A percentile compares a stretch with the other conserved stretches of the same genome.
These are phyloP conservation scores for Fusarium musae DNA, from an alignment of 2,329 filamentous ascomycete genomes.

Conservation along the genomic window DNA sequence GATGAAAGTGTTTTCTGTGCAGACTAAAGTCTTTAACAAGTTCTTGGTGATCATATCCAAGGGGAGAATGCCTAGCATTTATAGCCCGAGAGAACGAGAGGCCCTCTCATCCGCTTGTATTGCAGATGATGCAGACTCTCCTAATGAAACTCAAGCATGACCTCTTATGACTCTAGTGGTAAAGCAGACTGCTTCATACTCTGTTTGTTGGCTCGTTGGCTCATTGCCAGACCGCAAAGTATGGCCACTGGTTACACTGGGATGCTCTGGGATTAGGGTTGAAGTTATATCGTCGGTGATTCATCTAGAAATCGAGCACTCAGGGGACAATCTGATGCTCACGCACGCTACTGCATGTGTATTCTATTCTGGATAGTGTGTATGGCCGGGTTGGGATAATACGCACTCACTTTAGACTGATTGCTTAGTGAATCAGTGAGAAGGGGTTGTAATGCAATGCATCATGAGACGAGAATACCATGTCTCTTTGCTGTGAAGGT, in stretches of 20 bases:
- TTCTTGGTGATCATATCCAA: background rate
- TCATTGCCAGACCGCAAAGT: background rate
- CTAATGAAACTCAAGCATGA: background rate
- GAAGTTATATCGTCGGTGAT: background rate
- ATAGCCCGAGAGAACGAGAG: background rate
- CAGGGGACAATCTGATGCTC: background rate
- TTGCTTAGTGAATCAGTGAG: background rate
- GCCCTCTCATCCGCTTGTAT: background rate
- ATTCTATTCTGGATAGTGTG: background rate
- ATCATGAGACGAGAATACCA: background rate
- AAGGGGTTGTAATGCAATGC: background rate
- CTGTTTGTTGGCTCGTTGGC: slow-evolving; percentile 1
- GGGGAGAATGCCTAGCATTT: background rate
- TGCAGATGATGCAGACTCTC: background rate
- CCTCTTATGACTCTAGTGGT: background rate
- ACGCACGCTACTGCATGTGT: background rate
- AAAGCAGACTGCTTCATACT: background rate
- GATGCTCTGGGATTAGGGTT: slow-evolving; percentile 1
- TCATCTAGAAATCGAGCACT: background rate
- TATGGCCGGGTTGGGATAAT: background rate
- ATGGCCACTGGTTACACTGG: slow-evolving; percentile 2
- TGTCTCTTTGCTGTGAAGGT: background rate
- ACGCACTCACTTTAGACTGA: background rate
- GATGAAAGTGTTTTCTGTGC: background rate
- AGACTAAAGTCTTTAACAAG: background rate